phyloP scores from a whole-genome alignment of 2,329 filamentous ascomycete species.

The Ceratocystiopsis minuta region DNA sequence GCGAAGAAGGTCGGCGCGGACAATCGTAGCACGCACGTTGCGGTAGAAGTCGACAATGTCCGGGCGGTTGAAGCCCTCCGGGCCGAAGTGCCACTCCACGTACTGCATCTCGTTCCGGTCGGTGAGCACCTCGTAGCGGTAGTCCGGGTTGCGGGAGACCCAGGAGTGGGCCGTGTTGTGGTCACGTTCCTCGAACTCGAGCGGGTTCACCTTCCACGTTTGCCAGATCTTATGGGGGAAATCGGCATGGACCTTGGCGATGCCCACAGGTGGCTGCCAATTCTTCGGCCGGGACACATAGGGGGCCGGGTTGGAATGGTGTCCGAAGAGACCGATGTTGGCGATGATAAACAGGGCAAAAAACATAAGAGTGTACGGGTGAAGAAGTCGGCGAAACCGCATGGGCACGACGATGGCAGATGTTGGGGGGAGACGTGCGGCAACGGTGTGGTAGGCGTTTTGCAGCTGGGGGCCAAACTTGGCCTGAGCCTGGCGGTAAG shows the following conservation, averaged over 20 bases:
- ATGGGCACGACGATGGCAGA: no score
- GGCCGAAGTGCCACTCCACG: constrained; percentile 49
- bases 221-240: constrained; percentile 61
- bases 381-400: no score
- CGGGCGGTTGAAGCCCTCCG: constrained; percentile 43
- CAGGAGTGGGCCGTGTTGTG: constrained; percentile 42
- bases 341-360: no score
- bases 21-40: constrained; percentile 42
- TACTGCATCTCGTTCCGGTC: constrained; percentile 50
- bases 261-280: background rate
- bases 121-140: constrained; percentile 51
- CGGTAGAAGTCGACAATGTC: constrained; percentile 46
- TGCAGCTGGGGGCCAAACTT: no score
- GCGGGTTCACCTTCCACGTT: constrained; percentile 53
- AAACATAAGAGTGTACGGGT: no score
- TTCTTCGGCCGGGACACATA: background rate
- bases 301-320: no score
- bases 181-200: constrained; percentile 48
- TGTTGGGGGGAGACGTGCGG: no score
- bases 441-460: no score
- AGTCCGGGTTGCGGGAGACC: constrained; percentile 45
- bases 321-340: no score
- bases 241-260: constrained; percentile 5
- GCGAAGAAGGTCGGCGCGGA: constrained; percentile 47
- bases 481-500: no score